Base-by-base conservation (phyloP, 495 filamentous ascomycete species). In the Penicillium soppii region DNA sequence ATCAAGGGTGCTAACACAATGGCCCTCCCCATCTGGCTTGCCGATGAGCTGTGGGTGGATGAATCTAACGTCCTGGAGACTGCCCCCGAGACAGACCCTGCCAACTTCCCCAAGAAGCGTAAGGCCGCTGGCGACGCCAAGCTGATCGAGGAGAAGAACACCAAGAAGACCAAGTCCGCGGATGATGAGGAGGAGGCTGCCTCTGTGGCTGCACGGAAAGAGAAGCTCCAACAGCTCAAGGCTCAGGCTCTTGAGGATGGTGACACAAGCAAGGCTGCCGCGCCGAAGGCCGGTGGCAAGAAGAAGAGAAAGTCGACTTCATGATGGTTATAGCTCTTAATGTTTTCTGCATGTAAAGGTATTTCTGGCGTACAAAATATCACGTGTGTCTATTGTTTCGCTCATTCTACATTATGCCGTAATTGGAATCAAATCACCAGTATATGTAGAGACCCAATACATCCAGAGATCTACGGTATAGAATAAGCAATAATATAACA, bases 1-100 rank as follows among this genome's bases (percentile, higher is more conserved):
- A 76, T 98, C 70, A 98, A 97, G 77, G 87, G 88, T 6, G 84
- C 89, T 8, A 82, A 86, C 57, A 95, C 91, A 8, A 87, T 82
- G 51, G 90, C 92, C 10, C 74, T 98, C 57, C 94, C 94, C 12
- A 84, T 98, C 53, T 98, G 90, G 87, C 74, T 97, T 61, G 87
- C 94, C 7, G 82, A 86, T 60, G 89, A 97, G 74, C 71, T 98
- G 44, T 98, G 92, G 90, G 72, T 87, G 26, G 87, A 90, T 43
- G 87, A 92, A 55, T 75, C 69, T 17, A 88, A 95, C 68, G 86
- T 97, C 5, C 69, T 95, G 58, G 82, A 82, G 44, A 67, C 80
- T 36, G 74, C 73, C 43, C 74, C 76, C 26, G 79, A 78, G 52
- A 58, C 61, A 19, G 68, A 70, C 43, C 65, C 73, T 39, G 67